Conservation (phyloP, 2,329 filamentous ascomycete genomes). For the Fusarium nodosum region DNA sequence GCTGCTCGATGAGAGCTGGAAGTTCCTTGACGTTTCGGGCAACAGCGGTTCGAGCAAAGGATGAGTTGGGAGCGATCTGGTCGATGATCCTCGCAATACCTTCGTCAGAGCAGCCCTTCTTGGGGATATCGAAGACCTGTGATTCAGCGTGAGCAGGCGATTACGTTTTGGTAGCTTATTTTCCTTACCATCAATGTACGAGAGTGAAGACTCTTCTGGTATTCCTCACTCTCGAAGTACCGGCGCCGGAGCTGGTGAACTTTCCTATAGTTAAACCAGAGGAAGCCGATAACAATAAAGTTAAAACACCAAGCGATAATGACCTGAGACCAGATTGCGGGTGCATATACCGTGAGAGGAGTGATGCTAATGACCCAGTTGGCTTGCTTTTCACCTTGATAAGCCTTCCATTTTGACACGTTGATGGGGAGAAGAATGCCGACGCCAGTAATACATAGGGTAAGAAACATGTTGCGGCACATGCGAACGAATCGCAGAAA, state of each 20-base stretch:
- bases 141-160: constrained; percentile 22
- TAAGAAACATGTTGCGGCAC: constrained; percentile 90
- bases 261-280: constrained; percentile 91
- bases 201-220: constrained; percentile 88
- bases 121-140: constrained; percentile 86
- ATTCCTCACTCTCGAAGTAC: constrained; percentile 89
- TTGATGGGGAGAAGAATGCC: constrained; percentile 87
- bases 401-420: constrained; percentile 60
- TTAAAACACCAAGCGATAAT: constrained; percentile 76
- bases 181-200: constrained; percentile 72
- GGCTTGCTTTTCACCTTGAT: constrained; percentile 35
- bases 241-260: constrained; percentile 77
- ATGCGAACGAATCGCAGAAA: constrained; percentile 92
- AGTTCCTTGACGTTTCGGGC: constrained; percentile 93
- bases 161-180: not conserved
- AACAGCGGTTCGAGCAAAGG: constrained; percentile 83
- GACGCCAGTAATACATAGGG: constrained; percentile 79
- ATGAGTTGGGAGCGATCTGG: constrained; percentile 80
- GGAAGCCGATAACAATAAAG: constrained; percentile 79
- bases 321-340: constrained; percentile 70
- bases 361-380: constrained; percentile 72
- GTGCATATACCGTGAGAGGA: constrained; percentile 66
- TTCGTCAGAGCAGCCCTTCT: constrained; percentile 82
- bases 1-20: constrained; percentile 85
- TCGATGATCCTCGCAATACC: constrained; percentile 89